Base-by-base conservation (phyloP, 768 basidiomycete species). In the Auricularia auricula-judae region DNA sequence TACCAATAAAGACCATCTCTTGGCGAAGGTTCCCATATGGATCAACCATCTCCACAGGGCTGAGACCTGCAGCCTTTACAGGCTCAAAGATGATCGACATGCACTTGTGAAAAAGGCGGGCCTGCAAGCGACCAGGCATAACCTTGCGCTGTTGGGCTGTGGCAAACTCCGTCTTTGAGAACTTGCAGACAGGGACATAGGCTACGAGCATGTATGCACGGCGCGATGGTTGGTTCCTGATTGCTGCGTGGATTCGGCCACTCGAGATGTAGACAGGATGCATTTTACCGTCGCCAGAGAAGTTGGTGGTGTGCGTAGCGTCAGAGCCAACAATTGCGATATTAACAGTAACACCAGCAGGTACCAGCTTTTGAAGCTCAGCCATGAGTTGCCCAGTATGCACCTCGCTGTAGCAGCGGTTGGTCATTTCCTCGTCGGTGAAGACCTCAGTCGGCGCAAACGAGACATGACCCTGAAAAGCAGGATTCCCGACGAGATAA, bases 331-430 rank as follows among this genome's bases (percentile, higher is more conserved):
- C 12, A 14, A 59, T 59, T 5, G 34, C 29, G 12, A 23, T 12
- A 10, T 33, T 12, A 16, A 59, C 12, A 14, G 56, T 59, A 33
- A 59, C 56, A 29, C 56, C 56, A 4, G 56, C 21, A 8, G 56
- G 56, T 7, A 59, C 21, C 4, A 33, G 23, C 16, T 23, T 21
- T 33, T 63, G 63, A 53, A 53, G 47, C 16, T 54, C 42, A 4
- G 23, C 47, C 23, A 43, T 51, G 47, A 53, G 34, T 12, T 36
- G n/a, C 18, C 63, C 63, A 53, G 63, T 63, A 16, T 29, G 44
- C 33, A 63, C 47, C 63, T 63, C 63, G 35, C 53, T 63, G 51
- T 53, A 34, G 11, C 47, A n/a, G 12, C 51, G 39, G 16, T 63
- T 36, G 3, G 44, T 35, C 44, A 63, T 51, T 23, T 21, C 29